Evolutionary conservation across 257 asterid species (phyloP), one percentile per base, ranked within the genome.

Genomic region (Fraxinus quadrangulata): DNA sequence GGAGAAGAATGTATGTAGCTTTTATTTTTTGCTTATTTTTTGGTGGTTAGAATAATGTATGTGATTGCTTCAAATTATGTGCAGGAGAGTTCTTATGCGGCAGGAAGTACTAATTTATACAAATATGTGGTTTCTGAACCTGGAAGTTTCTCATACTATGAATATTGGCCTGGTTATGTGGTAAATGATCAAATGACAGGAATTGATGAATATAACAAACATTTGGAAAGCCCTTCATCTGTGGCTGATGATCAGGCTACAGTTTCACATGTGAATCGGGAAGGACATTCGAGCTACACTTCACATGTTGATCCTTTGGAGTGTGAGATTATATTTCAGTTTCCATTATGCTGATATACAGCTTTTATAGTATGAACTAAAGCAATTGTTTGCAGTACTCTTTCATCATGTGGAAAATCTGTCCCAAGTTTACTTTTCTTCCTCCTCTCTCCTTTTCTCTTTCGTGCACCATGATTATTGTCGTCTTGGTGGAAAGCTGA

Each of bases 71-170:
- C 70, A 71, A 56, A 72, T 81, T 74, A 56, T 85, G 49, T 84
- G 88, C 92, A 94, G 97, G 98, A 85, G 83, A 88, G 73, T 78
- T 81, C 83, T 73, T 89, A 86, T 85, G 90, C 97, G 21, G 84
- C 91, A 72, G 84, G 80, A 61, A 89, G 86, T 79, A 84, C 91
- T 71, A 85, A 86, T 83, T 79, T 80, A 26, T 87, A 88, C 94
- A 94, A 94, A 84, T 92, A 84, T 79, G 90, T 89, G 0, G 91
- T 84, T 72, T 84, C 96, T 39, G 98, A 88, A 77, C 91, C 96
- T 19, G 94, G 89, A 76, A 89, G 90, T 82, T 90, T 86, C 82
- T 85, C 91, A 19, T 89, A 85, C 85, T 87, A 86, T 74, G 96
- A 91, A 73, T 88, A 83, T 79, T 92, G 91, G 65, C 86, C 87